Base-by-base conservation (phyloP, 306 rosid genomes). In the Lathyrus oleraceus region DNA sequence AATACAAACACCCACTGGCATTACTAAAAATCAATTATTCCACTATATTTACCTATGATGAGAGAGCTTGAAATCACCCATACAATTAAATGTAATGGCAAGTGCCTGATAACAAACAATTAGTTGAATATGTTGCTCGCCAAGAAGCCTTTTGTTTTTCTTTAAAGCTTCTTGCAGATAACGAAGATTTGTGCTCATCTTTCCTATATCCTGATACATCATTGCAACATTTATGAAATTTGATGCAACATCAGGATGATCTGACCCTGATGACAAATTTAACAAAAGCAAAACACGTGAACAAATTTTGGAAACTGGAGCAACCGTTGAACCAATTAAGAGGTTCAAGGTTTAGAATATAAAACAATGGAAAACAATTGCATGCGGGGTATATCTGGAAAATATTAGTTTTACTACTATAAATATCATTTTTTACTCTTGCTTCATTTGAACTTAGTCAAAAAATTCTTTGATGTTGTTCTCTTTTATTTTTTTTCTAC, bases 71-170 rank as follows among this genome's bases (percentile, higher is more conserved):
- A 80, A 94, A 80, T 96, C 96, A 65, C 97, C 96, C 95, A 94
- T 91, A 75, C 96, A 94, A 83, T 94, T 94, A 76, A 86, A 94
- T 73, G 99, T 96, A 75, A 88, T 89, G 66, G 99, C 96, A 39
- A 94, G 95, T 59, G 99, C 96, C 79, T 94, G 99, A 81, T 94
- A 94, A 86, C 99, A 94, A 57, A 89, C 99, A 69, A 97, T 97
- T 65, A 97, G 91, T 80, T 94, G 96, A 81, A 94, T 94, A 79
- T 94, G 99, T 77, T 94, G 97, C 80, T 88, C 92, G 2, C 99
- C 99, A 6, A 94, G 88, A 83, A 94, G 97, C 81, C 96, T 88
- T 76, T 94, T 92, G 38, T 94, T 94, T 85, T 94, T 94, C 84
- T 87, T 94, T 71, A 94, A 78, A 67, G 99, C 99, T 81, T 94